Evolutionary conservation across 768 basidiomycete genomes (phyloP), one percentile per base, ranked within the genome.

Genomic region (Rhodotorula diobovata): DNA sequence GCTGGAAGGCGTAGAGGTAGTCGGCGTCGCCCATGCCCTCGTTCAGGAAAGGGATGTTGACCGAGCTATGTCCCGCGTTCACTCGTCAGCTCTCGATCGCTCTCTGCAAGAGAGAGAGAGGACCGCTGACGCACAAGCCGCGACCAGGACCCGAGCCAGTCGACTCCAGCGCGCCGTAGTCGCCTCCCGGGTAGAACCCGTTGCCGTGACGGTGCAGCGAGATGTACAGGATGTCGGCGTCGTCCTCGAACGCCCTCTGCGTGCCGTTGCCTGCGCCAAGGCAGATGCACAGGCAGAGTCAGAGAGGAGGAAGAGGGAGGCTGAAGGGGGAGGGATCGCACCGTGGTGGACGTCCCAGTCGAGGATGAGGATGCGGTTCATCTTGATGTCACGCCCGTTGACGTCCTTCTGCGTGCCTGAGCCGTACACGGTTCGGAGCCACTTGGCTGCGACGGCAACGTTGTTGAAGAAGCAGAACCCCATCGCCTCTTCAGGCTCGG

Each of bases 401-500:
- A 68, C 67, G 35, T 66, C 74, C 28, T 56, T 54, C 43, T 75
- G 70, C 25, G 39, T 78, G 4, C 90, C 89, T 15, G 76, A 62
- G 5, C 48, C 66, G 53, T 79, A 79, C 28, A 65, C 84, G 76
- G 72, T 89, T 82, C 79, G 91, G 88, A 30, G 90, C 87, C 35
- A 93, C 90, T 87, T 86, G 30, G 91, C 86, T 2, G 94, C 94
- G 25, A 99, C 90, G 1, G 96, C 89, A 45, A 95, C 93, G 78
- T 99, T 99, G 81, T 99, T 99, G 83, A 93, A 96, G 83, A 99
- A 96, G 81, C 96, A 98, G 80, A 99, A 99, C 2, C 96, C 96
- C 94, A 98, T 97, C 73, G 92, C 90, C 79, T 94, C 90, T 74
- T 96, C 91, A 10, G 96, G 96, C 79, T 99, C 96, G 12, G 96